Percentiles rank a stretch among this genome's conserved stretches.
phyloP scores from a whole-genome alignment of 345 rosid species.

The Isatis tinctoria region DNA sequence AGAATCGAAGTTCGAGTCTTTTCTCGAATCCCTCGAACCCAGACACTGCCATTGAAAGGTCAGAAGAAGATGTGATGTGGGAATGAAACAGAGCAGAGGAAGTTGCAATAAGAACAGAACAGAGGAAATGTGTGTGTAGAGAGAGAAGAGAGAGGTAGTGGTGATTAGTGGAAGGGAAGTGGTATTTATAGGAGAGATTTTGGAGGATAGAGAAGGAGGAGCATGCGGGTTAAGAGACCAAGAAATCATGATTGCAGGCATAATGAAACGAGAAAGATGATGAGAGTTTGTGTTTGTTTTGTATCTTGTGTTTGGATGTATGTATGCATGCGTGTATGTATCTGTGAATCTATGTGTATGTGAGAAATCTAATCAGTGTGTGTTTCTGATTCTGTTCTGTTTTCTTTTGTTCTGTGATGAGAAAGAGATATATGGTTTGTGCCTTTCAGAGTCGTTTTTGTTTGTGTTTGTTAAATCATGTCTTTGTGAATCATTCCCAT shows the following conservation, averaged over 20 bases:
- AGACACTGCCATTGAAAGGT: slow-evolving; percentile 69
- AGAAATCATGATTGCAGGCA: slow-evolving; percentile 90
- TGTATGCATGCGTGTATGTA: slow-evolving; percentile 2
- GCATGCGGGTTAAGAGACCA: slow-evolving; percentile 99
- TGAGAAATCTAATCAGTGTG: slow-evolving; percentile 7
- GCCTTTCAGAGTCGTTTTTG: slow-evolving; percentile 36
- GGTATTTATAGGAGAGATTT: slow-evolving; percentile 41
- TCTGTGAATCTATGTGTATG: slow-evolving; percentile 19
- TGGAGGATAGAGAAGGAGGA: slow-evolving; percentile 39
- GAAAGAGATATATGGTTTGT: slow-evolving; percentile 44
- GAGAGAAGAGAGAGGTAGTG: slow-evolving; percentile 33
- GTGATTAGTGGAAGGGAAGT: slow-evolving; percentile 11
- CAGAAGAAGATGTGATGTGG: background rate
- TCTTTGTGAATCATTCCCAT: background rate
- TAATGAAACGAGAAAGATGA: slow-evolving; percentile 77
- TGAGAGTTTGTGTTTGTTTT: slow-evolving; percentile 33
- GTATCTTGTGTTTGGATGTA: no score
- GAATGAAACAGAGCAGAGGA: slow-evolving; percentile 6
- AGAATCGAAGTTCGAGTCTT: slow-evolving; percentile 89
- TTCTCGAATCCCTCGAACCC: slow-evolving; percentile 99
- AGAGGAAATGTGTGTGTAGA: slow-evolving; percentile 30
- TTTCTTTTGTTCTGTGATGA: slow-evolving; percentile 22
- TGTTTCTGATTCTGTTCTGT: slow-evolving; percentile 9
- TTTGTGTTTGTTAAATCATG: background rate
- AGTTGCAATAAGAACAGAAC: background rate